A percentile compares a stretch with the other conserved stretches of the same genome.
phyloP scores from a whole-genome alignment of 2,329 filamentous ascomycete genomes.

The Penicillium aurantiogriseum region DNA sequence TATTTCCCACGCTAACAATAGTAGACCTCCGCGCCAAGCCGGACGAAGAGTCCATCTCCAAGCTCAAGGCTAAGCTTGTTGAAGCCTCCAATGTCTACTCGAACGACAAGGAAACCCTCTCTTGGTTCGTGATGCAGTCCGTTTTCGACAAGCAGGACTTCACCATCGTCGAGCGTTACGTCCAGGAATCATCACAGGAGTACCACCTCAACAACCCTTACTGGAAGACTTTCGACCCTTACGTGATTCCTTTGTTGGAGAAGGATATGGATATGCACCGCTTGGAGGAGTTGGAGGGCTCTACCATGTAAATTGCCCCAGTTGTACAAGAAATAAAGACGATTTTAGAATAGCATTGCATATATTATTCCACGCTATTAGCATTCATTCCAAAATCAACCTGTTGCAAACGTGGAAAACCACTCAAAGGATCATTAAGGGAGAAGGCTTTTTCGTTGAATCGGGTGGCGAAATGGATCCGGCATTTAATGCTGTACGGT shows the following conservation, averaged over 20 bases:
- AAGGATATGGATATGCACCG: constrained; percentile 68
- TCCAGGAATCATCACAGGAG: constrained; percentile 59
- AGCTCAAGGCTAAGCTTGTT: constrained; percentile 69
- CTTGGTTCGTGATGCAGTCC: constrained; percentile 77
- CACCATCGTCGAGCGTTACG: constrained; percentile 73
- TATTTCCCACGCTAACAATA: not conserved
- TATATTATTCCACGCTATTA: not conserved
- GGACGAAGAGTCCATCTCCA: constrained; percentile 61
- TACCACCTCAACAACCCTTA: constrained; percentile 68
- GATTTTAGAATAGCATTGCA: not conserved
- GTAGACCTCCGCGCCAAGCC: constrained; percentile 64
- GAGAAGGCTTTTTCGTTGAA: not conserved
- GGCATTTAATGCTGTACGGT: not conserved
- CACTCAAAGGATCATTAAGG: no score
- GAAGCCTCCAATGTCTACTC: constrained; percentile 72
- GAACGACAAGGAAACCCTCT: constrained; percentile 67
- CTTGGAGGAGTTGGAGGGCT: constrained; percentile 61
- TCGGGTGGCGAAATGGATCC: not conserved
- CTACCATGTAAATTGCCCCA: constrained; percentile 5
- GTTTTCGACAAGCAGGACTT: constrained; percentile 66
- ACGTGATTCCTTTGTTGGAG: constrained; percentile 67
- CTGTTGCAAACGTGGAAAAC: not conserved
- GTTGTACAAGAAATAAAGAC: not conserved
- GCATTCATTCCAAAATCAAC: not conserved
- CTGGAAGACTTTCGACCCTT: constrained; percentile 74